Conservation (phyloP, 305 asterid species). For the Fraxinus sp. region DNA sequence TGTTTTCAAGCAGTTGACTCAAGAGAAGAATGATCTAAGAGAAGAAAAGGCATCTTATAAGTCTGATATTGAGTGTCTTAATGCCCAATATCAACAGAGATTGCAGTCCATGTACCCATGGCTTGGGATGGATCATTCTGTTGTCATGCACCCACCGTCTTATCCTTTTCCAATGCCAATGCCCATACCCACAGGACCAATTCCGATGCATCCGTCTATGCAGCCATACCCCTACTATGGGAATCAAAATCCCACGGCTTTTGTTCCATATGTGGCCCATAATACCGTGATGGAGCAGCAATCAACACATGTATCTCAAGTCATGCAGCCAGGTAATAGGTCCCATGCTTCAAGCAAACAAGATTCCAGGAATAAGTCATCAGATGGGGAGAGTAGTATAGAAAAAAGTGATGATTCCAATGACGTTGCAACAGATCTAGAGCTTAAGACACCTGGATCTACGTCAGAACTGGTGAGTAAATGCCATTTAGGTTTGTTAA, state of each 20-base stretch:
- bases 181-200: constrained; percentile 78
- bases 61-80: constrained; percentile 81
- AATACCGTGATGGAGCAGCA: constrained; percentile 68
- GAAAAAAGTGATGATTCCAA: constrained; percentile 61
- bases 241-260: constrained; percentile 70
- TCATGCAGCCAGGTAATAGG: constrained; percentile 52
- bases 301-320: constrained; percentile 58
- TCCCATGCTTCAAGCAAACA: constrained; percentile 61
- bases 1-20: constrained; percentile 66
- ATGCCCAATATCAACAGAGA: constrained; percentile 74
- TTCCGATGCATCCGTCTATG: constrained; percentile 86
- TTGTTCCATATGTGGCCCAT: constrained; percentile 72
- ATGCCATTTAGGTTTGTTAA: constrained; percentile 7
- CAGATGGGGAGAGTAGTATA: constrained; percentile 60
- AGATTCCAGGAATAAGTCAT: constrained; percentile 53
- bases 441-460: constrained; percentile 98
- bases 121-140: constrained; percentile 22
- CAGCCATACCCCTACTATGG: constrained; percentile 81
- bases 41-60: constrained; percentile 93
- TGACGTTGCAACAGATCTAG: constrained; percentile 90
- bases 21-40: constrained; percentile 93
- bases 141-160: constrained; percentile 15
- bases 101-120: constrained; percentile 83
- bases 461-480: constrained; percentile 68
- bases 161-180: constrained; percentile 63